A percentile compares a stretch with the other conserved stretches of the same genome.
Conservation (phyloP, 306 rosid genomes). For the Malus fusca region DNA sequence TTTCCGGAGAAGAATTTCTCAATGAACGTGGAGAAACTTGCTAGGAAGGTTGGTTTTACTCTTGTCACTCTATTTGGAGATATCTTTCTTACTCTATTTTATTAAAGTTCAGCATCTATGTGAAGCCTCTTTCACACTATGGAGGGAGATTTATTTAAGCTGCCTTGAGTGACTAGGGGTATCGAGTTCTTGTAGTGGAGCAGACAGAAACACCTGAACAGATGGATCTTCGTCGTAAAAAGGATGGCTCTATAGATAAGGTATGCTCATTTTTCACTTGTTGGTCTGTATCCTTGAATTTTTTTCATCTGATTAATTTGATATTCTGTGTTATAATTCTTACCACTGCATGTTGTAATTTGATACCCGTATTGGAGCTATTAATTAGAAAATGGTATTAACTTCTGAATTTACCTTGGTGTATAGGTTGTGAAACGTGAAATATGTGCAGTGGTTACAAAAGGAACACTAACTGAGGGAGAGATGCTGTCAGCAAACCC, state of each 20-base stretch:
- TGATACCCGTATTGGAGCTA: background rate
- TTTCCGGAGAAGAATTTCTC: slow-evolving; percentile 93
- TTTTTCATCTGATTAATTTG: background rate
- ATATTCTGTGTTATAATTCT: background rate
- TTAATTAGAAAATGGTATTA: background rate
- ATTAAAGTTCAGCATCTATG: background rate
- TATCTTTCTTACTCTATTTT: background rate
- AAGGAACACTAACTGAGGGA: slow-evolving; percentile 87
- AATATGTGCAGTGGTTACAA: slow-evolving; percentile 84
- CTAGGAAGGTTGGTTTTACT: slow-evolving; percentile 68
- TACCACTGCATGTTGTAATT: background rate
- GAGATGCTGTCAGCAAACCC: slow-evolving; percentile 74
- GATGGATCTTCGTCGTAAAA: slow-evolving; percentile 77
- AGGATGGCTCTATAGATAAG: slow-evolving; percentile 88
- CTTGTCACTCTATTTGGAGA: background rate
- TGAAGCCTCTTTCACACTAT: slow-evolving; percentile 9
- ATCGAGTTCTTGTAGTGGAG: slow-evolving; percentile 88
- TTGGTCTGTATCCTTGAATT: background rate
- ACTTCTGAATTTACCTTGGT: slow-evolving; percentile 10
- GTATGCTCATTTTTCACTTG: slow-evolving; percentile 22
- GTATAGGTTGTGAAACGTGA: slow-evolving; percentile 90
- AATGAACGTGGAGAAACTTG: slow-evolving; percentile 72
- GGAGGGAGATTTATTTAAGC: slow-evolving; percentile 21
- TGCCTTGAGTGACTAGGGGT: slow-evolving; percentile 53
- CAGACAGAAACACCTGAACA: slow-evolving; percentile 99